Evolutionary conservation across 805 yeast species (phyloP), one percentile per base, ranked within the genome.

Genomic region (Debaryomyces tyrocola): DNA sequence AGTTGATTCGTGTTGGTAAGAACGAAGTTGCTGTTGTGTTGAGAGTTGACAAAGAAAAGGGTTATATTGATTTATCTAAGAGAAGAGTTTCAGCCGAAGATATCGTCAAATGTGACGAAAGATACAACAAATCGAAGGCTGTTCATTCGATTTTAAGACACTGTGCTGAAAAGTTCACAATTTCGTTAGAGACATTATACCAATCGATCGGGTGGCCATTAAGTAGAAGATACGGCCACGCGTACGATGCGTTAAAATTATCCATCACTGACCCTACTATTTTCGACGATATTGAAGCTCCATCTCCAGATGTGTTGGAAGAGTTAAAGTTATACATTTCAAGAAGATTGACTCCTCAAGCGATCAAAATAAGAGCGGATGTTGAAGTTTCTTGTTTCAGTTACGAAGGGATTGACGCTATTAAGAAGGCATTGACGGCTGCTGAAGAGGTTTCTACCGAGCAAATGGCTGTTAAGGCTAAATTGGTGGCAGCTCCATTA

Each of bases 51-150:
- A 91, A 91, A 70, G 99, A 94, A 69, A 94, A 94, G 73, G 99
- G 99, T 40, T 94, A 94, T 72, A 94, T 94, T 65, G 99, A 94
- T 74, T 78, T 94, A 63, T 90, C 97, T 47, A 94, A 94, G 72
- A 91, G 98, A 81, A 85, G 97, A 69, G 99, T 92, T 46, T 85
- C 95, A n/a, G 85, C 97, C 33, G 99, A 94, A 74, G 99, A 94
- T 70, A 92, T 94, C 55, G 84, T 86, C 61, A 90, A 90, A 71
- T 94, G 98, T 78, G 99, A 94, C 74, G 99, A 94, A 74, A 83
- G 95, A 70, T 94, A 88, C 74, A 92, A 89, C 74, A 92, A 91
- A 73, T 87, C 96, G 54, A 94, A 94, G 75, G 94, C 97, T 37
- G 97, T 95, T 47, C 97, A 94, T 74, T 90, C 97, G n/a, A 94